phyloP scores from a whole-genome alignment of 441 rosid genomes.

The Biscutella laevigata region DNA sequence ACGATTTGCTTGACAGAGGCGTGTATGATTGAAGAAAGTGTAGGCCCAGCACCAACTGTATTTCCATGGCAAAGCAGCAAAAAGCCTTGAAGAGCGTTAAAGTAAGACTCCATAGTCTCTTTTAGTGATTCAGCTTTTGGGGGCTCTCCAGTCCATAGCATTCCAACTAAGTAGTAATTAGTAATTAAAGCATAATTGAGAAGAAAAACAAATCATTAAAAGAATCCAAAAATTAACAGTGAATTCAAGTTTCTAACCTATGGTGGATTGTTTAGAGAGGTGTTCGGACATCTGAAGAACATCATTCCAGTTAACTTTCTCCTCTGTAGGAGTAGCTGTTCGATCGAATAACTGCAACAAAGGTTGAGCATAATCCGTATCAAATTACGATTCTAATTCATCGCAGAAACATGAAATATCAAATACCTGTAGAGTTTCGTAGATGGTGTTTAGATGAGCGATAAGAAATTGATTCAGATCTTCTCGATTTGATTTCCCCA shows the following conservation, averaged over 20 bases:
- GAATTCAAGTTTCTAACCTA: constrained; percentile 32
- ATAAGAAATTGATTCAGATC: constrained; percentile 41
- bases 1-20: constrained; percentile 62
- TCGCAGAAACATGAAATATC: background rate
- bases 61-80: constrained; percentile 73
- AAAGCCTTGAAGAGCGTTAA: constrained; percentile 75
- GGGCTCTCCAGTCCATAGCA: constrained; percentile 75
- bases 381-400: background rate
- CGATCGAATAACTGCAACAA: constrained; percentile 43
- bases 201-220: background rate
- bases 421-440: constrained; percentile 67
- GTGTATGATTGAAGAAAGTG: constrained; percentile 60
- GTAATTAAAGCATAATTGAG: background rate
- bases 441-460: constrained; percentile 57
- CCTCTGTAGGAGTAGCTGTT: constrained; percentile 38
- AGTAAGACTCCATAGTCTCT: constrained; percentile 62
- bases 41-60: constrained; percentile 68
- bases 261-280: constrained; percentile 81
- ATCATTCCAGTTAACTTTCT: constrained; percentile 60
- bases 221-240: background rate
- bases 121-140: constrained; percentile 64
- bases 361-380: background rate
- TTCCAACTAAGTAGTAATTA: constrained; percentile 43
- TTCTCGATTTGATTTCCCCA: constrained; percentile 58
- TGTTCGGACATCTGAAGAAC: constrained; percentile 70